phyloP scores from a whole-genome alignment of 495 filamentous ascomycete genomes.

The Astrocystis sublimbata region DNA sequence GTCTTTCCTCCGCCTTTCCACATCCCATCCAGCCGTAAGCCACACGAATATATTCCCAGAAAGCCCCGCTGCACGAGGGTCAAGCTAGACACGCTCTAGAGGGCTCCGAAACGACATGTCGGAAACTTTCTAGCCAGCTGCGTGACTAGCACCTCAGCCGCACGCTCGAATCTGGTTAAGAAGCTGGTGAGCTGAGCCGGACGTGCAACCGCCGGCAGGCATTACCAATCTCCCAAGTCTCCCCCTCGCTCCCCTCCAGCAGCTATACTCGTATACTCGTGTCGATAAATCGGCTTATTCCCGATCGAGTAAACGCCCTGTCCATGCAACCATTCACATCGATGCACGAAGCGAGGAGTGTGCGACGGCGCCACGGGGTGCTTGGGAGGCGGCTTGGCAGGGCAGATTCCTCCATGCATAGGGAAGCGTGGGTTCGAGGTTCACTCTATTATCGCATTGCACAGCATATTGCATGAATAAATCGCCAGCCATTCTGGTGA shows the following conservation, averaged over 20 bases:
- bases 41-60: not conserved
- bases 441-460: not conserved
- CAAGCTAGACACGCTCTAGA: not conserved
- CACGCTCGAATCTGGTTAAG: conserved; percentile 2
- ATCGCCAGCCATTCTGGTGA: not conserved
- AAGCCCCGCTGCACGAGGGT: conserved; percentile 1
- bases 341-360: conserved; percentile 10
- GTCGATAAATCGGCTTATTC: not conserved
- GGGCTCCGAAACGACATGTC: not conserved
- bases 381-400: conserved; percentile 8
- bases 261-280: not conserved
- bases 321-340: conserved; percentile 9
- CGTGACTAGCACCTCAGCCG: conserved; percentile 17
- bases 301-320: not conserved
- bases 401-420: not conserved
- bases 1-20: not conserved
- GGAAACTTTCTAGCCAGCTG: conserved; percentile 7
- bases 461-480: not conserved
- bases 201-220: not conserved
- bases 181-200: not conserved
- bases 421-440: not conserved
- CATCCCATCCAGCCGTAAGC: not conserved
- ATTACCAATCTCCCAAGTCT: not conserved
- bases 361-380: not conserved
- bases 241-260: no score